These are phyloP conservation scores for Trichoderma oligosporum DNA, from an alignment of 2,329 filamentous ascomycete genomes.

Conservation along the genomic window DNA sequence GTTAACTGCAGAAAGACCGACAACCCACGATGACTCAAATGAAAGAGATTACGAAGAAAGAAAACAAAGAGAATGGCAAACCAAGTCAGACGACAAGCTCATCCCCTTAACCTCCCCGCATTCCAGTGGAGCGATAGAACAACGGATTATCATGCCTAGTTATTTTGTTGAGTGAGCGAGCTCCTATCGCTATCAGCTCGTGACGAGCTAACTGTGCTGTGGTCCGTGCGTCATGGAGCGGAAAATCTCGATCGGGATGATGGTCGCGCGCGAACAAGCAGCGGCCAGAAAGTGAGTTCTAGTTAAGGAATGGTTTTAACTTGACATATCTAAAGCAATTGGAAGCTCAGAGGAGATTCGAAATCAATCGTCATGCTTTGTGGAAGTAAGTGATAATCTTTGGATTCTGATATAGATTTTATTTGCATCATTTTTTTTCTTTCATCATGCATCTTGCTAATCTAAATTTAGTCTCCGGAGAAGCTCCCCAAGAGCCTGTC, in stretches of 20 bases:
- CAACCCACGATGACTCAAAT: not conserved
- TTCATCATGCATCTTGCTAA: conserved; percentile 22
- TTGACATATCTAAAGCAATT: conserved; percentile 30
- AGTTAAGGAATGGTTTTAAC: not conserved
- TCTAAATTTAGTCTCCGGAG: conserved; percentile 73
- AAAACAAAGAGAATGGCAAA: not conserved
- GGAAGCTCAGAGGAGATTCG: conserved; percentile 28
- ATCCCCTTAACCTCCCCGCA: conserved; percentile 16
- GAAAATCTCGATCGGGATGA: conserved; percentile 26
- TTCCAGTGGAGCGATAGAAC: conserved; percentile 28
- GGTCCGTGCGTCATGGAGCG: conserved; percentile 20
- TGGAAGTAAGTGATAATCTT: conserved; percentile 37
- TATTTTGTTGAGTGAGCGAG: not conserved
- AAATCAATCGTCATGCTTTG: conserved; percentile 44
- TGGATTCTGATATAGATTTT: no score
- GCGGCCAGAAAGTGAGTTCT: no score
- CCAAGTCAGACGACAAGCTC: conserved; percentile 6
- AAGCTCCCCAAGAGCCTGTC: conserved; percentile 90
- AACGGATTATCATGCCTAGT: conserved; percentile 25
- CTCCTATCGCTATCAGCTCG: conserved; percentile 18
- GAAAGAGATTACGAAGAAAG: not conserved
- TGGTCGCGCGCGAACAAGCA: conserved; percentile 14
- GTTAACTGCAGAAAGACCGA: not conserved
- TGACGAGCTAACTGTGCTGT: conserved; percentile 3
- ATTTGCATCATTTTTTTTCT: no score